Evolutionary conservation across 192 early-diverging fungal species (phyloP).

Genomic region (Jimgerdemannia lactiflua): DNA sequence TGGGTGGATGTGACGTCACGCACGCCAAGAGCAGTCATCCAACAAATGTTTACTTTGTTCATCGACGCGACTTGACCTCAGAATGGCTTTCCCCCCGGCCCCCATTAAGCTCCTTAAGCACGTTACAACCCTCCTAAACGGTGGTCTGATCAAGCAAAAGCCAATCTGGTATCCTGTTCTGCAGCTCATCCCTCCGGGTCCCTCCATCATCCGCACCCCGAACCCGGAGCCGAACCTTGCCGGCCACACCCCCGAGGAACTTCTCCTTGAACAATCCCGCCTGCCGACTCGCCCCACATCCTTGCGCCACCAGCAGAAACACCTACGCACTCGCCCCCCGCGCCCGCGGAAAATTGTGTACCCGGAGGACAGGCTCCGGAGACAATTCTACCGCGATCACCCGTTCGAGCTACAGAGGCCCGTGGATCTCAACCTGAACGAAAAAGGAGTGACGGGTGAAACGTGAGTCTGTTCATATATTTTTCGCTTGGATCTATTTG

Average conservation of each 20-base stretch:
- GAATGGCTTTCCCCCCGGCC: constrained; percentile 29
- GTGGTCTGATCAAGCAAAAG: constrained; percentile 44
- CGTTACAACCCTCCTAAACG: constrained; percentile 51
- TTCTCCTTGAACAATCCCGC: not conserved
- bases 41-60: too few relatives aligned
- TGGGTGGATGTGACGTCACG: not conserved
- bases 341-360: constrained; percentile 76
- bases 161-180: constrained; percentile 53
- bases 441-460: constrained; percentile 75
- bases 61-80: not conserved
- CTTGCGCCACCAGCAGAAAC: constrained; percentile 42
- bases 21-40: too few relatives aligned
- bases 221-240: constrained; percentile 16
- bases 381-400: constrained; percentile 89
- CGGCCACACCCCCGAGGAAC: constrained; percentile 9
- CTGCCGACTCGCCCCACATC: not conserved
- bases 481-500: not conserved
- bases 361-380: constrained; percentile 84
- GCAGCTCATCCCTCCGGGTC: constrained; percentile 47
- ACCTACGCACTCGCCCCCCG: constrained; percentile 57
- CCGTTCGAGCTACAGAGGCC: constrained; percentile 85
- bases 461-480: constrained; percentile 53
- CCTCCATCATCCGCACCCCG: constrained; percentile 47
- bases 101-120: constrained; percentile 47
- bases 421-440: constrained; percentile 64